Evolutionary conservation across 2,329 filamentous ascomycete genomes (phyloP).

Genomic region (Fusarium sp.): DNA sequence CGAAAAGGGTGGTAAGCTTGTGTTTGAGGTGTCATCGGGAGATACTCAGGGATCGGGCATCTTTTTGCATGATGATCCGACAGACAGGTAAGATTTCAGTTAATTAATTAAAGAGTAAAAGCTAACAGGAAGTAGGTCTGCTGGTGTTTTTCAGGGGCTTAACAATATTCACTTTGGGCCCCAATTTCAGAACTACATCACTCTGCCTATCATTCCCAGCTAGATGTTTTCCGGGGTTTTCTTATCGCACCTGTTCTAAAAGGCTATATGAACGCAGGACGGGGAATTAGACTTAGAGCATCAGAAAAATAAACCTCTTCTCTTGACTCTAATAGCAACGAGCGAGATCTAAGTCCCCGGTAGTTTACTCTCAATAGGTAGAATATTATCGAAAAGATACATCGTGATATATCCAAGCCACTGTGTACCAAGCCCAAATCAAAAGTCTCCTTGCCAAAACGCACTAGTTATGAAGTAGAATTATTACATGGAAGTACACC

Average conservation of each 20-base stretch:
- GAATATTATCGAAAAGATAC: background rate
- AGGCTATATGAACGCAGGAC: no score
- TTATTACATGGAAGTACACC: background rate
- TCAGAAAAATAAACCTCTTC: background rate
- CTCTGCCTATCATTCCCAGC: slow-evolving; percentile 63
- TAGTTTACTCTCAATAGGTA: background rate
- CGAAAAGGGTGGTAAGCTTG: slow-evolving; percentile 60
- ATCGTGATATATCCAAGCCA: background rate
- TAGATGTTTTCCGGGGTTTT: background rate
- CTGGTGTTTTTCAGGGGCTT: slow-evolving; percentile 53
- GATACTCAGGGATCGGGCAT: slow-evolving; percentile 72
- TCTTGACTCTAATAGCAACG: background rate
- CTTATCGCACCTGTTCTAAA: no score
- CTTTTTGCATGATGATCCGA: slow-evolving; percentile 64
- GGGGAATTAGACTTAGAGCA: background rate
- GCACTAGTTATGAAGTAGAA: background rate
- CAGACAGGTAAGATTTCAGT: slow-evolving; percentile 56
- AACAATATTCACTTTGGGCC: slow-evolving; percentile 68
- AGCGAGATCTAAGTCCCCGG: background rate
- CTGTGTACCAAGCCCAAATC: background rate
- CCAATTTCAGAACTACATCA: slow-evolving; percentile 62
- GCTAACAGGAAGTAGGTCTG: slow-evolving; percentile 24
- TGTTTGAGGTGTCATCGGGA: slow-evolving; percentile 67
- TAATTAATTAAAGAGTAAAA: fast-evolving
- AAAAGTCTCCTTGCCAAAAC: background rate